Conservation (phyloP, 768 basidiomycete genomes). For the Floccularia luteovirens region DNA sequence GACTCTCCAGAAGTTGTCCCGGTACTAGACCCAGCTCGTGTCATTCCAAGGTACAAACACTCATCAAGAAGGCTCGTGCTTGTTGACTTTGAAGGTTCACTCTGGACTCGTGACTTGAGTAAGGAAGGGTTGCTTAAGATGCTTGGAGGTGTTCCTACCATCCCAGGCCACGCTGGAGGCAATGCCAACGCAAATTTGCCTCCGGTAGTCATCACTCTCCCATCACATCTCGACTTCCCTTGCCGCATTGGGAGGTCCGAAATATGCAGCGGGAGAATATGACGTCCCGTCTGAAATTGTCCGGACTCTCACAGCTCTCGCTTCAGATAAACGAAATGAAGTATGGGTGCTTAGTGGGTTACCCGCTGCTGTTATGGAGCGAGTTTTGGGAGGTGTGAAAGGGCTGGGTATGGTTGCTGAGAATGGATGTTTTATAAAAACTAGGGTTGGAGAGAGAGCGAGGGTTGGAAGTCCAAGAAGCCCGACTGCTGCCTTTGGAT, state of each 20-base stretch:
- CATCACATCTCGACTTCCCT: background rate
- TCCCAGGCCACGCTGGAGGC: background rate
- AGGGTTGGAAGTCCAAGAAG: too few species aligned
- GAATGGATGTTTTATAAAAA: constrained; percentile 82
- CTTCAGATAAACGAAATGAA: constrained; percentile 61
- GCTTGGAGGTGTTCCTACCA: too few species aligned
- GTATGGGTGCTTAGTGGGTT: constrained; percentile 82
- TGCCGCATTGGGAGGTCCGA: background rate
- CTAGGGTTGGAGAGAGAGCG: constrained; percentile 18
- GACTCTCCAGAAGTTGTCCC: constrained; percentile 24
- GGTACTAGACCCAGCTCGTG: constrained; percentile 26
- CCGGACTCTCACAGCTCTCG: constrained; percentile 45
- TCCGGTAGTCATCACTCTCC: background rate
- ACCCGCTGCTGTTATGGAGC: constrained; percentile 56
- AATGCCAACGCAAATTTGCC: background rate
- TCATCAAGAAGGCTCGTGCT: constrained; percentile 59
- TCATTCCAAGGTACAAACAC: constrained; percentile 64
- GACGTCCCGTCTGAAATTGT: constrained; percentile 31
- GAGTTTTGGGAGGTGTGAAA: constrained; percentile 51
- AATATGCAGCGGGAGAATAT: constrained; percentile 5
- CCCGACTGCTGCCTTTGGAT: too few species aligned
- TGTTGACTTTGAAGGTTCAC: constrained; percentile 72
- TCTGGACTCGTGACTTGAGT: constrained; percentile 62
- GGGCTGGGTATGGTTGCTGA: constrained; percentile 78
- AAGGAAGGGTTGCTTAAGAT: constrained; percentile 31